Conservation (phyloP, 1,284 basidiomycete species). For the Microbotryum saponariae region DNA sequence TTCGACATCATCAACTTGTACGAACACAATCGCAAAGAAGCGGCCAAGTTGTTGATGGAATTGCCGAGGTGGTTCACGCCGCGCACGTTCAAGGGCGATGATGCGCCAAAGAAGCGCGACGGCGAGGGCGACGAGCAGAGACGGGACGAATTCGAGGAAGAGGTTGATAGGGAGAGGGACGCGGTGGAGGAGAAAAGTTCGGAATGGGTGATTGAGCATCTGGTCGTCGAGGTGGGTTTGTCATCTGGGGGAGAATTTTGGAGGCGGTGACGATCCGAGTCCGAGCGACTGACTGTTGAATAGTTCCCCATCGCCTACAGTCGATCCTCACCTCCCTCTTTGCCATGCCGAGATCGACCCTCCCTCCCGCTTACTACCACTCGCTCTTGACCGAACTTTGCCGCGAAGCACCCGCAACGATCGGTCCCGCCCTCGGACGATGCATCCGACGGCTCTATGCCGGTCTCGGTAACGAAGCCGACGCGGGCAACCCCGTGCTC, state of each 20-base stretch:
- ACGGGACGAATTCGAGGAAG: conserved; percentile 16
- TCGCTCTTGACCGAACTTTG: conserved; percentile 87
- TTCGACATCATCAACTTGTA: conserved; percentile 84
- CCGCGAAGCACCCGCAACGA: conserved; percentile 78
- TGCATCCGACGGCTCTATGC: conserved; percentile 80
- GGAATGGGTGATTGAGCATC: conserved; percentile 63
- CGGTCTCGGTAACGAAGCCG: conserved; percentile 57
- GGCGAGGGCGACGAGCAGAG: conserved; percentile 45
- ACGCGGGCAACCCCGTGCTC: conserved; percentile 42
- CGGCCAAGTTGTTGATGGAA: conserved; percentile 75
- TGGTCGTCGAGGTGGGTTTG: conserved; percentile 60
- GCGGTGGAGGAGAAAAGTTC: conserved; percentile 28
- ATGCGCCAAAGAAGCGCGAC: conserved; percentile 43
- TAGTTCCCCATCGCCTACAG: background rate
- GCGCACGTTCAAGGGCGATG: conserved; percentile 60
- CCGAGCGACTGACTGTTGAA: background rate
- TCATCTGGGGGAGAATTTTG: too few species aligned
- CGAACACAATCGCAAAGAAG: conserved; percentile 94
- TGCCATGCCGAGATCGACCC: conserved; percentile 64
- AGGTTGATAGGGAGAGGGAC: background rate
- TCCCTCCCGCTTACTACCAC: conserved; percentile 79
- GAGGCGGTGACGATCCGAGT: too few species aligned
- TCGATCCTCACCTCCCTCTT: conserved; percentile 66
- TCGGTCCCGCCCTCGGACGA: conserved; percentile 93
- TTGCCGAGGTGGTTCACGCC: conserved; percentile 75